phyloP scores from a whole-genome alignment of 768 basidiomycete genomes.

The Naganishia vishniacii region DNA sequence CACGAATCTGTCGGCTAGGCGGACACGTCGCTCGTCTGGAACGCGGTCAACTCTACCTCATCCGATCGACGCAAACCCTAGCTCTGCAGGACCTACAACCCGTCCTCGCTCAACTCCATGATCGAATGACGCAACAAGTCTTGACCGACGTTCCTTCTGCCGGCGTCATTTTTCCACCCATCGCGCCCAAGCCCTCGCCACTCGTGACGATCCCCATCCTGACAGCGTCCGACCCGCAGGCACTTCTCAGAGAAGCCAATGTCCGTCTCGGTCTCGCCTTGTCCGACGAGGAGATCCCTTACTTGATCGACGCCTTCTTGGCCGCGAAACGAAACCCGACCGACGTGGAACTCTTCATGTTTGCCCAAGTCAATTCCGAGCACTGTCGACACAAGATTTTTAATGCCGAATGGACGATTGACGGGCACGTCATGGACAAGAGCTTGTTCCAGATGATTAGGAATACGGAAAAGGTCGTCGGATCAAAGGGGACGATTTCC shows the following conservation, averaged over 20 bases:
- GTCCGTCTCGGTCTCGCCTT: constrained; percentile 81
- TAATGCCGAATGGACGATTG: constrained; percentile 92
- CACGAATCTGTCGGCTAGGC: constrained; percentile 74
- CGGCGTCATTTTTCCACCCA: constrained; percentile 51
- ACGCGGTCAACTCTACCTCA: constrained; percentile 71
- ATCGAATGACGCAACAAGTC: constrained; percentile 92
- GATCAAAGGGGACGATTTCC: constrained; percentile 73
- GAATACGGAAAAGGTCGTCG: constrained; percentile 74
- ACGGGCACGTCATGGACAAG: constrained; percentile 59
- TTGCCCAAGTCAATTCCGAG: constrained; percentile 99
- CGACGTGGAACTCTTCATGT: constrained; percentile 99
- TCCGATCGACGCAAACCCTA: constrained; percentile 51
- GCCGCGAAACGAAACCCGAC: constrained; percentile 82
- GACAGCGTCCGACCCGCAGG: constrained; percentile 54
- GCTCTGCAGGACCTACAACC: constrained; percentile 53
- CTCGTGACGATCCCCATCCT: constrained; percentile 66
- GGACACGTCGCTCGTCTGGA: constrained; percentile 72
- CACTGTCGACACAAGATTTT: constrained; percentile 99
- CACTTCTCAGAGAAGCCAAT: constrained; percentile 70
- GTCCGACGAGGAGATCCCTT: constrained; percentile 80
- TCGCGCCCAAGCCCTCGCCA: constrained; percentile 60
- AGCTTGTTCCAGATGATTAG: constrained; percentile 96
- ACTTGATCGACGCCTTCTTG: constrained; percentile 81
- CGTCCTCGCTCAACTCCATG: constrained; percentile 72
- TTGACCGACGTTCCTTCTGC: constrained; percentile 60